Evolutionary conservation across 768 basidiomycete genomes (phyloP).

Genomic region (Mycena metata): DNA sequence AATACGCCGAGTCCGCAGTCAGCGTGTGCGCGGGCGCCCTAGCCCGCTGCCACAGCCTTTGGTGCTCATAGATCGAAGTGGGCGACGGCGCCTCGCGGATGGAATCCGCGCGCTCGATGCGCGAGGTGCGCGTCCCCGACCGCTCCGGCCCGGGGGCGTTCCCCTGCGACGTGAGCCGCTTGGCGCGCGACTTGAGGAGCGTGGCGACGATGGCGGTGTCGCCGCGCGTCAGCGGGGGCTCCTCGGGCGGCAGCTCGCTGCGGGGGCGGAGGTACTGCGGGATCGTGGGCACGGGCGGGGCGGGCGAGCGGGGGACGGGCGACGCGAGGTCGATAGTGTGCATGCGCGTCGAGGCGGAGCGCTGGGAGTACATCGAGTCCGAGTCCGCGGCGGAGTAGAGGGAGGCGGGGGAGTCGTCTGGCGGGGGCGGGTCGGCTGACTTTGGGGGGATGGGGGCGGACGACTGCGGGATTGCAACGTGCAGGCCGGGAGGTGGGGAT

Average conservation of each 20-base stretch:
- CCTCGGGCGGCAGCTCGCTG: constrained; percentile 30
- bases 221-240: constrained; percentile 28
- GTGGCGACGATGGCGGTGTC: constrained; percentile 27
- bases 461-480: constrained; percentile 13
- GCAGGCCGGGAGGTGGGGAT: constrained; percentile 19
- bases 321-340: constrained; percentile 23
- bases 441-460: not conserved
- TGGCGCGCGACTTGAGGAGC: constrained; percentile 36
- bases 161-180: not conserved
- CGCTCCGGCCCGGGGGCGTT: constrained; percentile 17
- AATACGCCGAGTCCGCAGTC: too few species aligned
- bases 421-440: not conserved
- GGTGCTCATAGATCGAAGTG: not conserved
- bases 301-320: constrained; percentile 9
- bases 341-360: constrained; percentile 29
- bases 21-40: not conserved
- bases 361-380: constrained; percentile 33
- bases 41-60: too few species aligned
- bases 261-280: constrained; percentile 19
- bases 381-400: constrained; percentile 21
- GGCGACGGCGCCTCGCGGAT: constrained; percentile 28
- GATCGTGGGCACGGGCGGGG: constrained; percentile 24
- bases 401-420: constrained; percentile 1
- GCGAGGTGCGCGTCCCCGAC: constrained; percentile 23
- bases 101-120: constrained; percentile 37